Conservation (phyloP, 805 yeast species). For the Grigorovia yakushimaensis region DNA sequence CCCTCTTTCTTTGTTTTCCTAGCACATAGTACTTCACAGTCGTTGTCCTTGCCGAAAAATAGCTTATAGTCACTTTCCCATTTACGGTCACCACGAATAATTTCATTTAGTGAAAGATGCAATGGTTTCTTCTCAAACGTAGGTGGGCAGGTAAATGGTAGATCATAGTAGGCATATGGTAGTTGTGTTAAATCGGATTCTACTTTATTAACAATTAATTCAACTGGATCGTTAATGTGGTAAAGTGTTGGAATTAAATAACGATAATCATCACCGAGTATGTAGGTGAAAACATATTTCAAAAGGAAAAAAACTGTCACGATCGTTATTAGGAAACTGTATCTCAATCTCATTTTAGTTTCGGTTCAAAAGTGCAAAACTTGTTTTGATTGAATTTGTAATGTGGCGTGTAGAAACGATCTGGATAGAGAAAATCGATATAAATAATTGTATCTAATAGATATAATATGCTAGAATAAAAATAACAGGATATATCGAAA, state of each 20-base stretch:
- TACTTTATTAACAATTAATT: slow-evolving; percentile 63
- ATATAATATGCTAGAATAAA: too few relatives aligned
- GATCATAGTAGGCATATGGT: slow-evolving; percentile 66
- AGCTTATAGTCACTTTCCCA: slow-evolving; percentile 68
- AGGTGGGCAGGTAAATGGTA: slow-evolving; percentile 76
- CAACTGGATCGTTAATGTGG: slow-evolving; percentile 49
- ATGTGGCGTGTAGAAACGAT: too few relatives aligned
- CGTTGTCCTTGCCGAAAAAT: slow-evolving; percentile 50
- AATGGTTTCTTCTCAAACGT: slow-evolving; percentile 43
- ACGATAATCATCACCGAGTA: slow-evolving; percentile 1
- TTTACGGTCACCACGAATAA: slow-evolving; percentile 70
- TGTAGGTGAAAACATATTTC: neutral
- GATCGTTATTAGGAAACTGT: neutral
- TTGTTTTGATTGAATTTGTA: neutral
- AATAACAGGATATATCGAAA: too few relatives aligned
- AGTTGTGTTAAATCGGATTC: slow-evolving; percentile 64
- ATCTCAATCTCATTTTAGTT: neutral
- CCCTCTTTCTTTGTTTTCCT: slow-evolving; percentile 45
- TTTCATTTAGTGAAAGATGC: slow-evolving; percentile 64
- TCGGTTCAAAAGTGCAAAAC: neutral
- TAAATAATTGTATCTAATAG: too few relatives aligned
- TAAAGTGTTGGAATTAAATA: slow-evolving; percentile 30
- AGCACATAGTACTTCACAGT: slow-evolving; percentile 62
- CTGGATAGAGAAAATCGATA: too few relatives aligned
- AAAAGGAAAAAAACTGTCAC: neutral